Evolutionary conservation across 2,329 filamentous ascomycete species (phyloP), one percentile per base, ranked within the genome.

Genomic region (Trichoderma pleuroti): DNA sequence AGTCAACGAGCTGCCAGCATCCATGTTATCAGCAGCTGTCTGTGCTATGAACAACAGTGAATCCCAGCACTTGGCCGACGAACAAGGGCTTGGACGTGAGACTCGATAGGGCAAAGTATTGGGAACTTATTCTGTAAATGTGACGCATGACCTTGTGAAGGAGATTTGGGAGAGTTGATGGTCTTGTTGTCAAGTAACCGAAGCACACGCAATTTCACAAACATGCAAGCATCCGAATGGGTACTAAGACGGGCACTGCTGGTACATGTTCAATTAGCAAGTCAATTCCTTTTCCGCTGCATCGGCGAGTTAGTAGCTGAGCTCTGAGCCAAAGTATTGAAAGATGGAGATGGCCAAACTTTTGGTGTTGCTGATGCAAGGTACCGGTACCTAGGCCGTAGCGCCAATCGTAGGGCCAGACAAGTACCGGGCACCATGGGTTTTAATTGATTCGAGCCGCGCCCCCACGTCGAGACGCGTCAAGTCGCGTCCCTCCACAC

Each of bases 401-500:
- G 65, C 36, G 49, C 26, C 54, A 61, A 11, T 28, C 4, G 9
- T 5, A 26, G 34, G 12, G 34, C 34, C 5, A 10, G 18, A 34
- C n/a, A 59, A 34, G 69, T 71, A 52, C 63, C 52, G 52, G 52
- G 34, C 26, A 16, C 32, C 24, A 46, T 39, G 52, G 21, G 46
- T 42, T 66, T 78, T 76, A 75, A 78, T 78, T 74, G 74, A 70
- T 71, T 68, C 32, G 10, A 66, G 61, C 54, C 67, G 74, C 72
- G 74, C 76, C 54, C 54, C 64, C 73, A 70, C 74, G 63, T 73
- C 63, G 72, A 63, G 72, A 77, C 79, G 79, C 78, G 79, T 77
- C 73, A 52, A 70, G 75, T 76, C 79, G 79, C 79, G 79, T 80
- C 78, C 79, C 75, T 76, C 59, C 60, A 65, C 62, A 32, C 63